A percentile compares a stretch with the other conserved stretches of the same genome.
Evolutionary conservation across 1,284 basidiomycete species (phyloP).

Genomic region (Sanghuangporus sanghuang): DNA sequence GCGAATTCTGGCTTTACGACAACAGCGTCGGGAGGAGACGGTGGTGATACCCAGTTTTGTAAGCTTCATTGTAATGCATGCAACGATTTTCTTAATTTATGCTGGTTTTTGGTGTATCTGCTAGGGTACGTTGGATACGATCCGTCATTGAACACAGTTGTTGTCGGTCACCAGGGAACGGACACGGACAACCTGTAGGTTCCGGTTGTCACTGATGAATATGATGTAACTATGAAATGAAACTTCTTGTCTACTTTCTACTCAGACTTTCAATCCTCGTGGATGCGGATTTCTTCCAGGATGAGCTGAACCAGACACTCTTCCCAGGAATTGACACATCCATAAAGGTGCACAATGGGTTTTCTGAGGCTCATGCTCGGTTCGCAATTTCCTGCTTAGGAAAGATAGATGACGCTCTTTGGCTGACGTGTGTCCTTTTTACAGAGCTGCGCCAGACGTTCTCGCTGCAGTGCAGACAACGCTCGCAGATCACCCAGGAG

Average conservation of each 20-base stretch:
- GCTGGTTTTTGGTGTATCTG: not conserved
- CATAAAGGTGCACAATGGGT: conserved; percentile 54
- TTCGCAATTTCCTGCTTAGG: conserved; percentile 24
- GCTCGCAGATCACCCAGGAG: conserved; percentile 33
- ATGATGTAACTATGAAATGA: not conserved
- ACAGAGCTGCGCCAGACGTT: conserved; percentile 44
- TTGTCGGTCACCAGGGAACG: conserved; percentile 33
- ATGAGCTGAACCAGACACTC: conserved; percentile 35
- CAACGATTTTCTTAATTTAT: not conserved
- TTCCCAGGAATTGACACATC: conserved; percentile 51
- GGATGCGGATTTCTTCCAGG: conserved; percentile 43
- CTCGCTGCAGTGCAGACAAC: conserved; percentile 42
- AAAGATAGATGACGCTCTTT: not conserved
- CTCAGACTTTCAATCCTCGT: conserved; percentile 41
- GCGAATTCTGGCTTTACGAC: conserved; percentile 50
- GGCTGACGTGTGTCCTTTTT: not conserved
- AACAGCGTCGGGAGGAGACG: conserved; percentile 58
- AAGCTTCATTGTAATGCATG: conserved; percentile 20
- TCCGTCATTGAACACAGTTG: conserved; percentile 24
- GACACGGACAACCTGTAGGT: conserved; percentile 25
- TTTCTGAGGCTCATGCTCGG: conserved; percentile 47
- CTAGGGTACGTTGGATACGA: conserved; percentile 35
- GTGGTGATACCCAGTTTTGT: conserved; percentile 44
- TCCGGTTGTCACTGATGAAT: not conserved
- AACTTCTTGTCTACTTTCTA: not conserved